Percentiles rank a stretch among this genome's conserved stretches.
phyloP scores from a whole-genome alignment of 352 stramenopile genomes.

The Phytopythium delawarense region DNA sequence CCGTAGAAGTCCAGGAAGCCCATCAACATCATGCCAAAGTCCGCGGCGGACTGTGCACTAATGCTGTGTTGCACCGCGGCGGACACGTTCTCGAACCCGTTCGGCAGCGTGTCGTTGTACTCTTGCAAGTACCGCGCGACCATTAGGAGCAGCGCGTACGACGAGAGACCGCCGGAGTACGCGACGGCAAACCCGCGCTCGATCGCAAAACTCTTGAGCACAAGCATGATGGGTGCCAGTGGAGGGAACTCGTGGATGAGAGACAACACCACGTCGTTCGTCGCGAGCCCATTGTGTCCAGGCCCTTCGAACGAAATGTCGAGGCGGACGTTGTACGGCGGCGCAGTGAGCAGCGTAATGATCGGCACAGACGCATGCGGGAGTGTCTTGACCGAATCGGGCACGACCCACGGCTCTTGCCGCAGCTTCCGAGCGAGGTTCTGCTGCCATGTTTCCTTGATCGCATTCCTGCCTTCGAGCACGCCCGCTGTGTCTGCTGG shows the following conservation, averaged over 20 bases:
- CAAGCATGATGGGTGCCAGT: conserved; percentile 93
- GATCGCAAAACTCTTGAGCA: conserved; percentile 94
- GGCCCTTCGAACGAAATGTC: conserved; percentile 97
- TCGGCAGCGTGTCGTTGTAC: conserved; percentile 62
- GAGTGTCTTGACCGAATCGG: conserved; percentile 95
- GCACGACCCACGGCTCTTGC: conserved; percentile 89
- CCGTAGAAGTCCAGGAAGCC: conserved; percentile 98
- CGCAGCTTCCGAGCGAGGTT: conserved; percentile 94
- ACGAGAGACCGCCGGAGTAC: conserved; percentile 96
- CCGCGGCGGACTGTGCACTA: conserved; percentile 62
- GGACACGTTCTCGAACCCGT: conserved; percentile 60
- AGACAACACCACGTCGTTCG: conserved; percentile 91
- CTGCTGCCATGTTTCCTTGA: conserved; percentile 98
- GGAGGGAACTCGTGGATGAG: conserved; percentile 93
- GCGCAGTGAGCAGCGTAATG: conserved; percentile 91
- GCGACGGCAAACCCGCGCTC: conserved; percentile 92
- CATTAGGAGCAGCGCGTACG: conserved; percentile 95
- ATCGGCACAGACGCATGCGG: conserved; percentile 96
- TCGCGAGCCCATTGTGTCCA: conserved; percentile 94
- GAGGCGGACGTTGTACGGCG: conserved; percentile 81
- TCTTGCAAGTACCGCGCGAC: conserved; percentile 92
- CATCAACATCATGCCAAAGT: conserved; percentile 95
- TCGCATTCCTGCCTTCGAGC: conserved; percentile 97
- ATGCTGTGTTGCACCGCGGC: conserved; percentile 53
- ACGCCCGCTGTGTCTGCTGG: conserved; percentile 93